Evolutionary conservation across 108 stramenopile genomes (phyloP).

Genomic region (Skeletonema grethae): DNA sequence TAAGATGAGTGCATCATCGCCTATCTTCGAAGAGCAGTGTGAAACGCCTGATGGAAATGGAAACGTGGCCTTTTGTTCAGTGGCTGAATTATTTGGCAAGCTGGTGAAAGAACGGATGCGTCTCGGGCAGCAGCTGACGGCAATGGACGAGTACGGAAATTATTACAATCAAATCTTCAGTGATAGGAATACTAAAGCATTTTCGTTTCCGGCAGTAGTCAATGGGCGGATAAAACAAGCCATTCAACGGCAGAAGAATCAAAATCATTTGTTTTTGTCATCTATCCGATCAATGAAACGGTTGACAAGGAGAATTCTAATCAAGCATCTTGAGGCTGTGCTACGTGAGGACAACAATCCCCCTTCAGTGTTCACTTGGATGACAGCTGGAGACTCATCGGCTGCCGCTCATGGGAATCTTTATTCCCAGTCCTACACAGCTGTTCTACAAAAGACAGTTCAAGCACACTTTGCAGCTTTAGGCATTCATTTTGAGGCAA

Average conservation of each 20-base stretch:
- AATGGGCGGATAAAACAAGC: neutral
- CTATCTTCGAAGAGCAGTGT: constrained; percentile 7
- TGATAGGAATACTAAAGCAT: constrained; percentile 16
- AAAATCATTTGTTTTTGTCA: constrained; percentile 3
- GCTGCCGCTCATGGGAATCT: constrained; percentile 41
- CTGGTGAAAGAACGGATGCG: constrained; percentile 5
- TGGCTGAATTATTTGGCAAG: constrained; percentile 22
- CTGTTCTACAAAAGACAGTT: constrained; percentile 55
- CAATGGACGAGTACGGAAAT: constrained; percentile 14
- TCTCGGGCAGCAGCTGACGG: constrained; percentile 7
- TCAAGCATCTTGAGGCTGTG: constrained; percentile 27
- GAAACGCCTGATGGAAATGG: constrained; percentile 5
- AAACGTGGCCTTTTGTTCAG: constrained; percentile 20
- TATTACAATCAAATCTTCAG: constrained; percentile 26
- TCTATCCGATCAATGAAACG: neutral
- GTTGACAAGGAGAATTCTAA: constrained; percentile 24
- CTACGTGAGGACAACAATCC: constrained; percentile 9
- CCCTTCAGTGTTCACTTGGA: constrained; percentile 56
- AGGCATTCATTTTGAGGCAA: constrained; percentile 66
- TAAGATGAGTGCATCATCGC: neutral
- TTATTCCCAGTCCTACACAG: constrained; percentile 46
- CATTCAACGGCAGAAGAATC: neutral
- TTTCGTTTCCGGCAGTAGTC: constrained; percentile 2
- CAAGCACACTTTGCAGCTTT: constrained; percentile 54
- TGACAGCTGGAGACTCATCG: constrained; percentile 50